Evolutionary conservation across 495 filamentous ascomycete species (phyloP).

Genomic region (Talaromyces proteolyticus): DNA sequence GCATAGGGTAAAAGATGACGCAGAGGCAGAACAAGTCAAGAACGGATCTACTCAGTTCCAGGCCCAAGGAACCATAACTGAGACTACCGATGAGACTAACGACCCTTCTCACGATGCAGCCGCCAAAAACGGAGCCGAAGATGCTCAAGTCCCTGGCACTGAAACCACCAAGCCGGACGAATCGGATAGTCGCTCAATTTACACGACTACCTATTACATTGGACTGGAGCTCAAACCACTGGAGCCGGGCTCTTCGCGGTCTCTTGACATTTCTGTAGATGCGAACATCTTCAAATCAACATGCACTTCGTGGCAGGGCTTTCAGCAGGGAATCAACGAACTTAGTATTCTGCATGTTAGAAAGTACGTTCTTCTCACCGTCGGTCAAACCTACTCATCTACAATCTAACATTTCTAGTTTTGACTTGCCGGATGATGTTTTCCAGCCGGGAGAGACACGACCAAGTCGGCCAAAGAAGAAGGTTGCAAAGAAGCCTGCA

Average conservation of each 20-base stretch:
- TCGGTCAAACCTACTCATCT: neutral
- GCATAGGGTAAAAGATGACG: conserved; percentile 65
- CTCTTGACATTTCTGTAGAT: conserved; percentile 61
- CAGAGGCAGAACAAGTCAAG: conserved; percentile 63
- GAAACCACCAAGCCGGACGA: conserved; percentile 27
- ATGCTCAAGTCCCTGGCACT: conserved; percentile 33
- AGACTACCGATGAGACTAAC: conserved; percentile 51
- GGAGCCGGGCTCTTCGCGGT: conserved; percentile 38
- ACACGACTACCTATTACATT: conserved; percentile 85
- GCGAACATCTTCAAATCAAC: conserved; percentile 68
- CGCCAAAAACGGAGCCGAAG: conserved; percentile 40
- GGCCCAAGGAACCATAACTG: conserved; percentile 53
- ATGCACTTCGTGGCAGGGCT: conserved; percentile 61
- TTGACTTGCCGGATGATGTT: conserved; percentile 81
- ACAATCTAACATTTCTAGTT: conserved; percentile 43
- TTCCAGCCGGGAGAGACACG: conserved; percentile 76
- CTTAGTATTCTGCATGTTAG: conserved; percentile 68
- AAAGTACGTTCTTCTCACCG: conserved; percentile 49
- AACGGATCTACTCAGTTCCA: conserved; percentile 66
- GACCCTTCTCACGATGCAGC: conserved; percentile 47
- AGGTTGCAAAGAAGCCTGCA: conserved; percentile 37
- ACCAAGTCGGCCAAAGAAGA: conserved; percentile 59
- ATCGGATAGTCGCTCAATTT: conserved; percentile 47
- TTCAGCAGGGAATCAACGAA: conserved; percentile 56
- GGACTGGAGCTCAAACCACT: conserved; percentile 58